These are phyloP conservation scores for Aspergillus steynii DNA, from an alignment of 495 filamentous ascomycete species.

Conservation along the genomic window DNA sequence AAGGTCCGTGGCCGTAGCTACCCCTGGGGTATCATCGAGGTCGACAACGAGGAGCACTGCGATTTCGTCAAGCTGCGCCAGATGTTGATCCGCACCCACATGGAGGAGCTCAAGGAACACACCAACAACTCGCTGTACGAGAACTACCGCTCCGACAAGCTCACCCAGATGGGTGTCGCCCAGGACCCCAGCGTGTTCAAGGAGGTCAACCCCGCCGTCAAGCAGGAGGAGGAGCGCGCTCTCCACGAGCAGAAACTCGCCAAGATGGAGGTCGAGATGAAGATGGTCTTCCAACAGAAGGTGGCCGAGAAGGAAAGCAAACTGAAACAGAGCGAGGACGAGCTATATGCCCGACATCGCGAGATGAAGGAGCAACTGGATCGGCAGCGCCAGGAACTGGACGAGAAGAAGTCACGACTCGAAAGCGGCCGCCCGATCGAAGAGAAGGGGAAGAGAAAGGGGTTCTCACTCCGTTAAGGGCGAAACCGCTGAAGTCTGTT, in stretches of 20 bases:
- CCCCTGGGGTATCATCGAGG: slow-evolving; percentile 98
- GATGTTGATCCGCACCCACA: slow-evolving; percentile 99
- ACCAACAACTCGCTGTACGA: slow-evolving; percentile 98
- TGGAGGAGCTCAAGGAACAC: slow-evolving; percentile 99
- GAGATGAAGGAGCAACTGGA: slow-evolving; percentile 99
- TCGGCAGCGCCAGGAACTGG: slow-evolving; percentile 86
- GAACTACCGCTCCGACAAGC: slow-evolving; percentile 99
- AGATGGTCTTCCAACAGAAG: slow-evolving; percentile 99
- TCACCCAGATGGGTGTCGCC: slow-evolving; percentile 95
- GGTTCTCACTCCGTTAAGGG: slow-evolving; percentile 90
- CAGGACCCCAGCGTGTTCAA: slow-evolving; percentile 99
- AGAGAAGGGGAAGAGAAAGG: slow-evolving; percentile 92
- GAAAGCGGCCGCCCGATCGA: slow-evolving; percentile 94
- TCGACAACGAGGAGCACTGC: slow-evolving; percentile 99
- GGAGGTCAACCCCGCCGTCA: slow-evolving; percentile 99
- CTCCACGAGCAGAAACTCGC: slow-evolving; percentile 99
- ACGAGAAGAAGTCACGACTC: slow-evolving; percentile 93
- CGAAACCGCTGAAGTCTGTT: slow-evolving; percentile 9
- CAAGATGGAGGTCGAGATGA: slow-evolving; percentile 99
- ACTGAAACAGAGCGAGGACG: slow-evolving; percentile 97
- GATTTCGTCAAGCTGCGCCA: slow-evolving; percentile 99
- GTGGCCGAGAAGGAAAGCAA: slow-evolving; percentile 99
- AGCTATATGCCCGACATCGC: slow-evolving; percentile 93
- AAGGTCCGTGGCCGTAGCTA: slow-evolving; percentile 95
- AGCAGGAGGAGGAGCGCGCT: slow-evolving; percentile 97